phyloP scores from a whole-genome alignment of 2,329 filamentous ascomycete genomes.

The Penicillium sp. region DNA sequence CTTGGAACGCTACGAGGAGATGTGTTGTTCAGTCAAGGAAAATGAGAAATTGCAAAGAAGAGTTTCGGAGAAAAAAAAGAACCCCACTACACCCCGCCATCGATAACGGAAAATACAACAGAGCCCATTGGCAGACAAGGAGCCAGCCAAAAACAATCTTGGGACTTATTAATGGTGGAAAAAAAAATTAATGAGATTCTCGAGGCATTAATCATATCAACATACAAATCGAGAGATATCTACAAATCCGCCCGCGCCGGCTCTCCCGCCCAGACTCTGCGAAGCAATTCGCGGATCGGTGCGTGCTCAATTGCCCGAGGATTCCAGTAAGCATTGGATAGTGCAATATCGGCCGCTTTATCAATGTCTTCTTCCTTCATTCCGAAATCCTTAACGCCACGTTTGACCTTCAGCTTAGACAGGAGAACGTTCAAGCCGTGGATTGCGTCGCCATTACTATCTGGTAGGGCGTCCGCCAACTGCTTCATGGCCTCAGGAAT shows the following conservation, averaged over 20 bases:
- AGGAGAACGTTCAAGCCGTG: conserved; percentile 58
- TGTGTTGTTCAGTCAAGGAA: background rate
- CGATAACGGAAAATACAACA: conserved; percentile 21
- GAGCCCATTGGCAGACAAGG: conserved; percentile 21
- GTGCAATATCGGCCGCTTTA: conserved; percentile 58
- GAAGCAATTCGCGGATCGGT: conserved; percentile 56
- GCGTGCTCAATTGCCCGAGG: conserved; percentile 55
- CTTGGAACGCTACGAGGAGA: conserved; percentile 1
- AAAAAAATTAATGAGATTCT: too few species aligned
- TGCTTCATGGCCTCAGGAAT: conserved; percentile 54
- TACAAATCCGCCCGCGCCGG: conserved; percentile 54
- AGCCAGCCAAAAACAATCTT: conserved; percentile 6
- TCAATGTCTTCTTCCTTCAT: conserved; percentile 63
- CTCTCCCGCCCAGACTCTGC: conserved; percentile 62
- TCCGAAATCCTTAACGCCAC: conserved; percentile 55
- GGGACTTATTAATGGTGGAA: too few species aligned
- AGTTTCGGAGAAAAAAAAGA: conserved; percentile 13
- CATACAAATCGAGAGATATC: conserved; percentile 8
- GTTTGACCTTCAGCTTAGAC: conserved; percentile 54
- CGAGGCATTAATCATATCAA: background rate
- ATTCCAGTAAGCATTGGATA: conserved; percentile 61
- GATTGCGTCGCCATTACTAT: conserved; percentile 58
- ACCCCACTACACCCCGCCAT: conserved; percentile 37
- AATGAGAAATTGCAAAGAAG: conserved; percentile 21
- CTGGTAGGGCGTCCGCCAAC: conserved; percentile 56